Conservation (phyloP, 306 rosid genomes). For the Quillaja saponaria region DNA sequence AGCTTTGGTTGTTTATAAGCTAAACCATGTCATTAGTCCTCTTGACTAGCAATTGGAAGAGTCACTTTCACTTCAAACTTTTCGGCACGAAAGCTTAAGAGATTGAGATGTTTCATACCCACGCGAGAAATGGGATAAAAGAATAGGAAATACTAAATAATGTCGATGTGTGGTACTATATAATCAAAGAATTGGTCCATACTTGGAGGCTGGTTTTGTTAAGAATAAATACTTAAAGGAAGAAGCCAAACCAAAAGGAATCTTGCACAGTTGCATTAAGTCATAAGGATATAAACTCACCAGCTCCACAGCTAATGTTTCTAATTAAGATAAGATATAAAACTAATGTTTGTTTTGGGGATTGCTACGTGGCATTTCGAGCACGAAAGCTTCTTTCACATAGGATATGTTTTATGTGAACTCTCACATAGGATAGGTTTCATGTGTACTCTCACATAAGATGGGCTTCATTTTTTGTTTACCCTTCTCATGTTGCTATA, state of each 20-base stretch:
- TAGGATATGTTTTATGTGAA: too few relatives aligned
- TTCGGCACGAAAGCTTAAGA: not conserved
- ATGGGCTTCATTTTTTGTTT: too few relatives aligned
- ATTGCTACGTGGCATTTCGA: too few relatives aligned
- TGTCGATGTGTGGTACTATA: too few relatives aligned
- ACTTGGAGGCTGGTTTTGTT: conserved; percentile 8
- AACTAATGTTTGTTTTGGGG: too few relatives aligned
- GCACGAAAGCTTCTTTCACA: too few relatives aligned
- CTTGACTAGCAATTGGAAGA: not conserved
- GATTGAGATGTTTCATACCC: not conserved
- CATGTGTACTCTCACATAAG: too few relatives aligned
- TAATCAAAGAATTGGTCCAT: conserved; percentile 10
- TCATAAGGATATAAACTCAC: not conserved
- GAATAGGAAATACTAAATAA: too few relatives aligned
- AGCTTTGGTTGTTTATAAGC: not conserved
- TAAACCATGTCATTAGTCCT: not conserved
- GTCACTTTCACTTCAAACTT: not conserved
- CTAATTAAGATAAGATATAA: not conserved
- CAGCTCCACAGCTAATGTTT: not conserved
- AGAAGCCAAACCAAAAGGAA: not conserved
- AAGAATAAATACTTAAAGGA: not conserved
- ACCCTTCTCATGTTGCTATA: too few relatives aligned
- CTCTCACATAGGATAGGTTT: too few relatives aligned
- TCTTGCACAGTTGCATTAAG: conserved; percentile 9
- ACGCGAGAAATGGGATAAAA: too few relatives aligned